Base-by-base conservation (phyloP, 495 filamentous ascomycete genomes). In the Aspergillus asperescens region DNA sequence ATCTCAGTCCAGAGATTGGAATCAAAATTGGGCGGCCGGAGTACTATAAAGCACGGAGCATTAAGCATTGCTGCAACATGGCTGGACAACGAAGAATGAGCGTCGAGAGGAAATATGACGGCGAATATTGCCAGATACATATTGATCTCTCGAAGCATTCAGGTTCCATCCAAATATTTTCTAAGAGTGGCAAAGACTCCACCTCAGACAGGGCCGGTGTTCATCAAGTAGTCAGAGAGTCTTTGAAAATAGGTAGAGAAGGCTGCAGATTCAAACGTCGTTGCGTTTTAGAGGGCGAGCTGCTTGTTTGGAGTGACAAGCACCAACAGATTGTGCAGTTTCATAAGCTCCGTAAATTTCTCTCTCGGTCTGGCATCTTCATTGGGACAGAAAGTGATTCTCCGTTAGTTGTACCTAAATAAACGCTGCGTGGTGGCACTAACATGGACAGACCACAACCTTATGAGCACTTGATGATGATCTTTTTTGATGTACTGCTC, bases 111-210 rank as follows among this genome's bases (percentile, higher is more conserved):
- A 95, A 94, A 63, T 83, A 93, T 47, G 90, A 95, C 57, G 89
- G 90, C 3, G 88, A 93, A 63, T 93, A 92, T 52, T 91, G 87
- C 58, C 87, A 94, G 59, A 83, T 95, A 22, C 90, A 95, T 52
- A 78, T 95, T 18, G 82, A 94, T 52, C 70, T 89, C 15, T 70
- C 72, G 3, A 82, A 78, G 38, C 60, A 61, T 0, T 48, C 75
- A 3, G 73, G 76, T 25, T 75, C 70, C 29, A 82, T 95, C 7
- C 83, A 85, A 39, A 88, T 95, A 23, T 94, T 94, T 61, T 93
- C 88, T 7, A 95, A 95, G 66, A 91, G 88, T 54, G 89, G 90
- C 31, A 92, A 91, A 59, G 88, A 95, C 55, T 91, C 89, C 7
- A 95, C 89, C 0, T 45, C 64, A 39, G 90, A 94, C 65, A 78